phyloP scores from a whole-genome alignment of 345 rosid species.

The Limnanthes douglasii region DNA sequence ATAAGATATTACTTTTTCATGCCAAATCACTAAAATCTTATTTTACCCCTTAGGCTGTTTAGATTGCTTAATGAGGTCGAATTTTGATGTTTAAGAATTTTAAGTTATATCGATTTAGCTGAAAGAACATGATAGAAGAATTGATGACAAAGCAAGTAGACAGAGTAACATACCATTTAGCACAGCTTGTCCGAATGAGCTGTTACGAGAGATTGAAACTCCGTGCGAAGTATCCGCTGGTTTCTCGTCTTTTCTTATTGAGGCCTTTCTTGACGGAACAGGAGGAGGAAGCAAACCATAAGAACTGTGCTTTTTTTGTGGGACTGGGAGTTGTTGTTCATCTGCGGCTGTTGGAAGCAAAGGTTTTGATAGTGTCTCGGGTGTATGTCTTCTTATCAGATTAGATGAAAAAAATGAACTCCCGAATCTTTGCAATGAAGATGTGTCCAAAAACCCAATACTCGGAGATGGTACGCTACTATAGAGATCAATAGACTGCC shows the following conservation, averaged over 20 bases:
- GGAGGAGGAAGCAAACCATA: no score
- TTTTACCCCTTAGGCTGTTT: no score
- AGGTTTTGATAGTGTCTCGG: no score
- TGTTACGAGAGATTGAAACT: conserved; percentile 32
- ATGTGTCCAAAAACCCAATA: conserved; percentile 46
- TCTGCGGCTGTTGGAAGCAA: no score
- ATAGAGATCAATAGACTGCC: conserved; percentile 80
- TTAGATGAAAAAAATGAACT: conserved; percentile 60
- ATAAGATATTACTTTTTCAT: no score
- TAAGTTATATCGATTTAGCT: no score
- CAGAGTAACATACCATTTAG: conserved; percentile 56
- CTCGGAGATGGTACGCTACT: conserved; percentile 79
- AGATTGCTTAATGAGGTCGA: no score
- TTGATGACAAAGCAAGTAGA: no score
- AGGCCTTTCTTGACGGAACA: conserved; percentile 25
- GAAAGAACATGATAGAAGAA: no score
- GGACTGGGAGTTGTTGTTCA: conserved; percentile 12
- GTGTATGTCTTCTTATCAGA: conserved; percentile 37
- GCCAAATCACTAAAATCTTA: no score
- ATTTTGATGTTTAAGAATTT: no score
- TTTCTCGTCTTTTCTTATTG: conserved; percentile 21
- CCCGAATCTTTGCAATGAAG: conserved; percentile 39
- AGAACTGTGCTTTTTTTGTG: conserved; percentile 27
- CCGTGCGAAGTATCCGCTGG: conserved; percentile 32
- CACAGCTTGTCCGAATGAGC: conserved; percentile 73